Conservation (phyloP, 208 protist genomes). For the Porcisia hertigi region DNA sequence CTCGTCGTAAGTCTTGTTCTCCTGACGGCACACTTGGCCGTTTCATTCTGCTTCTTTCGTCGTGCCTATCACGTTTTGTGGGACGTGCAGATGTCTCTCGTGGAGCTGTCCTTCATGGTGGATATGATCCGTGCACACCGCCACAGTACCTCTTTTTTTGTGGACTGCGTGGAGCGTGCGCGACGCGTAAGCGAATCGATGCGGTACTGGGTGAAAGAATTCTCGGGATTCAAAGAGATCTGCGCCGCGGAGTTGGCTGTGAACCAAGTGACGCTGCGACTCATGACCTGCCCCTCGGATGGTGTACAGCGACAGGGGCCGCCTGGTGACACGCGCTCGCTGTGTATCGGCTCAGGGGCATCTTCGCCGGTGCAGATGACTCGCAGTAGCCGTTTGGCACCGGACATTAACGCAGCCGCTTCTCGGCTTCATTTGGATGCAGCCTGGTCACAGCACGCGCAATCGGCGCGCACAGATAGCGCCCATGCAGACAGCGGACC, state of each 20-base stretch:
- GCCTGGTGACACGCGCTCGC: too few species aligned
- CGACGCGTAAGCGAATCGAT: neutral
- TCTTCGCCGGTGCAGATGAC: neutral
- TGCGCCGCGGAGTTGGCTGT: conserved; percentile 10
- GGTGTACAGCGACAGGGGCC: neutral
- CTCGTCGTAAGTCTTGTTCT: conserved; percentile 22
- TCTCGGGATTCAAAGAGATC: conserved; percentile 13
- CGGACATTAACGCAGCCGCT: neutral
- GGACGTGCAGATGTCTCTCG: conserved; percentile 3
- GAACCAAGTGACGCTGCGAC: conserved; percentile 10
- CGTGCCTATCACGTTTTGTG: conserved; percentile 5
- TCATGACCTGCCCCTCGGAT: neutral
- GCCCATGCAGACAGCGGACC: neutral
- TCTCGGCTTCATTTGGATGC: neutral
- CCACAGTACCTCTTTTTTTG: conserved; percentile 16
- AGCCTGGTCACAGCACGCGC: neutral
- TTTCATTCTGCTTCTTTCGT: conserved; percentile 8
- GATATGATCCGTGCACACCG: conserved; percentile 6
- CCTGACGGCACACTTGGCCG: conserved; percentile 1
- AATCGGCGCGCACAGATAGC: neutral
- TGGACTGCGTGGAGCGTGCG: conserved; percentile 17
- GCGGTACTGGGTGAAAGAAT: conserved; percentile 21
- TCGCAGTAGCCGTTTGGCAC: neutral
- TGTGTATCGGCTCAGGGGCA: neutral
- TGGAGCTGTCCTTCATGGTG: conserved; percentile 3